Conservation (phyloP, 345 rosid genomes). For the Carallia brachiata region DNA sequence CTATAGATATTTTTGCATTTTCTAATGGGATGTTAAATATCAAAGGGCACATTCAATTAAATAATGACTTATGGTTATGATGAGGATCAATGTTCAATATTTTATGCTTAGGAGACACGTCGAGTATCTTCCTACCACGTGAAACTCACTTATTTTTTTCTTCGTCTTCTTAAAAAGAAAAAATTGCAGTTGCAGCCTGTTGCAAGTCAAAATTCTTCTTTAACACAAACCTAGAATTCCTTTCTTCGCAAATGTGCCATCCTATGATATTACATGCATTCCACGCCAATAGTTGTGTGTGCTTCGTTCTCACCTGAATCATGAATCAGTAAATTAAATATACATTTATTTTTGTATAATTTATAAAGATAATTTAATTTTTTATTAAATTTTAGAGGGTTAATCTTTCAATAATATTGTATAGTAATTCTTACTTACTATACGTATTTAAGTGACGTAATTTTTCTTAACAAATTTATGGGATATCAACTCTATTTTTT, state of each 20-base stretch:
- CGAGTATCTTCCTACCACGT: slow-evolving; percentile 12
- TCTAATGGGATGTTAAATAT: neutral
- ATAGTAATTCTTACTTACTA: too few relatives aligned
- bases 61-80: neutral
- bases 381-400: too few relatives aligned
- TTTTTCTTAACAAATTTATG: neutral
- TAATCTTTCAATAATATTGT: too few relatives aligned
- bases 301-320: too few relatives aligned
- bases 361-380: too few relatives aligned
- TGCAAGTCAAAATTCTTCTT: neutral
- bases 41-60: neutral
- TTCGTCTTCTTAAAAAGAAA: neutral
- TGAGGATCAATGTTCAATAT: neutral
- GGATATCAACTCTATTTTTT: neutral
- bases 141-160: neutral
- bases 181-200: neutral
- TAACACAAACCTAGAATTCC: neutral
- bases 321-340: too few relatives aligned
- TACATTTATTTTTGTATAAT: too few relatives aligned
- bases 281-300: too few relatives aligned
- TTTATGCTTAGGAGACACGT: slow-evolving; percentile 25
- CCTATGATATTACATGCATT: neutral
- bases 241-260: neutral
- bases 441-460: too few relatives aligned
- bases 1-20: neutral